phyloP scores from a whole-genome alignment of 306 rosid genomes.

The Glycine soja region DNA sequence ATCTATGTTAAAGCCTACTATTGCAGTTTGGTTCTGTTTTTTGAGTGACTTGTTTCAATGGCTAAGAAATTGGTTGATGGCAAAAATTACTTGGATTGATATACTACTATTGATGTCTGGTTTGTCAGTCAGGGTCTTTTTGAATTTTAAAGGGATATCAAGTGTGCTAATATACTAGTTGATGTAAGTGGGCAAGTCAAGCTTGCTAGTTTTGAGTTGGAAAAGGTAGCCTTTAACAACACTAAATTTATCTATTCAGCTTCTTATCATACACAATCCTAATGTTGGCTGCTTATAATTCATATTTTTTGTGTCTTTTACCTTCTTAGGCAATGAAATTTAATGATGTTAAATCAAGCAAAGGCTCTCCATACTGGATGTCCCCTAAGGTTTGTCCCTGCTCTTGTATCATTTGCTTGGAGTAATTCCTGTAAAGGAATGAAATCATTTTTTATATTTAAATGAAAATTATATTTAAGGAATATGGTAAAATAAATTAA shows the following conservation, averaged over 20 bases:
- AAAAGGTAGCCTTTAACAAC: constrained; percentile 55
- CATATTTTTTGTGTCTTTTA: constrained; percentile 38
- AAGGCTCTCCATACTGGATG: constrained; percentile 76
- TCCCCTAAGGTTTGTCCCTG: constrained; percentile 67
- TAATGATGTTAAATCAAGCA: constrained; percentile 66
- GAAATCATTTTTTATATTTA: too few species aligned
- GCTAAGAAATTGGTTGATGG: background rate
- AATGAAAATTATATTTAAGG: too few species aligned
- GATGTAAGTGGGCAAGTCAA: constrained; percentile 63
- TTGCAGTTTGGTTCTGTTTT: background rate
- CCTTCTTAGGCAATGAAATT: constrained; percentile 62
- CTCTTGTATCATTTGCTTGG: constrained; percentile 27
- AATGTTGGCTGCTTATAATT: constrained; percentile 18
- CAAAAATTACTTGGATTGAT: too few species aligned
- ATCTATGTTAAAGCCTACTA: background rate
- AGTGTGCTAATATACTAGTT: constrained; percentile 68
- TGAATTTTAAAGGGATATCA: constrained; percentile 62
- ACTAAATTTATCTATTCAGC: constrained; percentile 26
- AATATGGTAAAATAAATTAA: too few species aligned
- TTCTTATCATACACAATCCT: background rate
- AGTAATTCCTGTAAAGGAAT: constrained; percentile 37
- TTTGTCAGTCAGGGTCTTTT: background rate
- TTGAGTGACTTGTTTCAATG: background rate
- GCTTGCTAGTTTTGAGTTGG: constrained; percentile 75
- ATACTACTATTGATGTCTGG: too few species aligned